Evolutionary conservation across 768 basidiomycete species (phyloP).

Genomic region (Myochromella boudieri): DNA sequence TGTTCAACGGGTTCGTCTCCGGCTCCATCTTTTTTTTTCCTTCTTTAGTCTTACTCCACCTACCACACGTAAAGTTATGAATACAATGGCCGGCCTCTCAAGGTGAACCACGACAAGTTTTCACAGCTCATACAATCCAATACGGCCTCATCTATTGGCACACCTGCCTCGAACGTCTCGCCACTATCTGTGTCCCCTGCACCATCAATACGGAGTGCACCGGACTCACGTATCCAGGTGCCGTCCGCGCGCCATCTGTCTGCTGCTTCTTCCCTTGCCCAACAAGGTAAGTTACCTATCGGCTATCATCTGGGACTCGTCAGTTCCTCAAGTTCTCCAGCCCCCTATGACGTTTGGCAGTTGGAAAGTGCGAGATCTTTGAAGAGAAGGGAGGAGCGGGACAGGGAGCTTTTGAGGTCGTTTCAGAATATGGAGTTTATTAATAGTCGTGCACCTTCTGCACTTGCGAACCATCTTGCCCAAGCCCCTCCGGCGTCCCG

Average conservation of each 20-base stretch:
- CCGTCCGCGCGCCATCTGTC: constrained; percentile 1
- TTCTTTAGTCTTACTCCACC: constrained; percentile 5
- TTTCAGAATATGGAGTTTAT: constrained; percentile 11
- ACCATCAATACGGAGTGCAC: constrained; percentile 10
- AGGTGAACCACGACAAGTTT: constrained; percentile 92
- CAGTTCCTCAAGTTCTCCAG: constrained; percentile 14
- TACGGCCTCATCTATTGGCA: background rate
- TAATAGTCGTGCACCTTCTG: constrained; percentile 5
- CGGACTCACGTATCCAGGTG: constrained; percentile 6
- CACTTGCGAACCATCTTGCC: constrained; percentile 3
- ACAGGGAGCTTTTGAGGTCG: constrained; percentile 9
- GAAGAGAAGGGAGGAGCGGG: constrained; percentile 5
- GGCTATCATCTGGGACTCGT: constrained; percentile 14
- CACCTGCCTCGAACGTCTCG: constrained; percentile 6
- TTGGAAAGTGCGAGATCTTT: too few relatives aligned
- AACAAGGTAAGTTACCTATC: constrained; percentile 6
- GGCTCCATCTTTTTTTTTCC: constrained; percentile 5
- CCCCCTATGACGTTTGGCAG: constrained; percentile 35
- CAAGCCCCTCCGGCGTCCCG: constrained; percentile 9
- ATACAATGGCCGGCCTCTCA: constrained; percentile 81
- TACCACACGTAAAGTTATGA: constrained; percentile 67
- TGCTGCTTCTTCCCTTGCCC: constrained; percentile 7
- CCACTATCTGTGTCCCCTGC: constrained; percentile 22
- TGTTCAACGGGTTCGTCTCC: constrained; percentile 84
- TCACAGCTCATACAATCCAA: constrained; percentile 30